Conservation (phyloP, 2,329 filamentous ascomycete genomes). For the Fusarium sp. region DNA sequence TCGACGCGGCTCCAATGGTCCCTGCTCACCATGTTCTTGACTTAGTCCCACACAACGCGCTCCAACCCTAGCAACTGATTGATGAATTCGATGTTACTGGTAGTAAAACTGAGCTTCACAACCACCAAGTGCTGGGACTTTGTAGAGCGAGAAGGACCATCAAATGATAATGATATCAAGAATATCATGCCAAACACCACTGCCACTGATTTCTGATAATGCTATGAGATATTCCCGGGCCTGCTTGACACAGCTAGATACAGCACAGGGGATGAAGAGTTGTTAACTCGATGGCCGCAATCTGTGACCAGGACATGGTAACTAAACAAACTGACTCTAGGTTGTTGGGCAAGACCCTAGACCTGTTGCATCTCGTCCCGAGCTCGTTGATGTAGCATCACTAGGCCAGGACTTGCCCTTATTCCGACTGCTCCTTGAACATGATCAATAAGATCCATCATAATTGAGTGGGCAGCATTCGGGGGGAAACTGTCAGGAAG, state of each 20-base stretch:
- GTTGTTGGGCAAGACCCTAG: constrained; percentile 22
- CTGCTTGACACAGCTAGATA: neutral
- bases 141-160: neutral
- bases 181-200: neutral
- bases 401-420: neutral
- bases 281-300: constrained; percentile 20
- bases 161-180: neutral
- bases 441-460: neutral
- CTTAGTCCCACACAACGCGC: neutral
- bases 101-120: neutral
- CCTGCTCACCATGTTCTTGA: constrained; percentile 18
- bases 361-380: constrained; percentile 17
- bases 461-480: neutral
- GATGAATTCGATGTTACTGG: neutral
- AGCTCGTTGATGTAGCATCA: constrained; percentile 15
- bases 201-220: neutral
- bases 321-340: constrained; percentile 22
- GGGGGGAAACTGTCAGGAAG: neutral
- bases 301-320: constrained; percentile 27
- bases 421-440: neutral
- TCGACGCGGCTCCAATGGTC: constrained; percentile 28
- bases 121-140: neutral
- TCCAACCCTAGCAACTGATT: neutral
- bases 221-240: neutral
- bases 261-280: constrained; percentile 11